These are phyloP conservation scores for Debaryomyces fabryi DNA, from an alignment of 1,139 yeast species.

Conservation along the genomic window DNA sequence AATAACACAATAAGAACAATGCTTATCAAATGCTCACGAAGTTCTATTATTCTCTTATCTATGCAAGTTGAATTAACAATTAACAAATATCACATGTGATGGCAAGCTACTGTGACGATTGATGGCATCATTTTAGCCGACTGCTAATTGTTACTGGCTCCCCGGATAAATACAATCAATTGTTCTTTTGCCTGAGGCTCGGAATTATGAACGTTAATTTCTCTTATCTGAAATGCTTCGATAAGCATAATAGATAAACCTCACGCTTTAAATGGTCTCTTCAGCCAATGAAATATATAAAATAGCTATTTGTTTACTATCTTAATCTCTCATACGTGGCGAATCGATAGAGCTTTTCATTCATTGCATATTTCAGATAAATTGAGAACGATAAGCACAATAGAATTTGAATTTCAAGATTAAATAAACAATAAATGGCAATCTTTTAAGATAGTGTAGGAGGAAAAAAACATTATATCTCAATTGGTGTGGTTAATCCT, in stretches of 20 bases:
- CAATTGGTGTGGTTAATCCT: too few species aligned
- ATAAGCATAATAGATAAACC: neutral
- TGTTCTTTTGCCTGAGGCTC: too few species aligned
- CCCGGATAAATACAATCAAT: neutral
- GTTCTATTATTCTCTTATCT: neutral
- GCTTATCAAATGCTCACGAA: neutral
- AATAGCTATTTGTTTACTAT: neutral
- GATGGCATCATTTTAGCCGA: neutral
- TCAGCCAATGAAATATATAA: neutral
- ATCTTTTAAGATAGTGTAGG: neutral
- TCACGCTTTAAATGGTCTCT: neutral
- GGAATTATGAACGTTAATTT: neutral
- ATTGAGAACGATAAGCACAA: too few species aligned
- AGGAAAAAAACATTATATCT: too few species aligned
- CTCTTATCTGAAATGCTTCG: neutral
- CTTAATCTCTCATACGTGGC: neutral
- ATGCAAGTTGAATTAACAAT: neutral
- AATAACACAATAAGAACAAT: neutral
- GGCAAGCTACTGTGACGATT: neutral
- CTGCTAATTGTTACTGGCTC: neutral
- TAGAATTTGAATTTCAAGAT: neutral
- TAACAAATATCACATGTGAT: neutral
- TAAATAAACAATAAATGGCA: neutral
- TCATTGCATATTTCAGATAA: too few species aligned
- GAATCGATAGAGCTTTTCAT: too few species aligned